A percentile compares a stretch with the other conserved stretches of the same genome.
These are phyloP conservation scores for Corylus heterophylla DNA, from an alignment of 306 rosid genomes.

Conservation along the genomic window DNA sequence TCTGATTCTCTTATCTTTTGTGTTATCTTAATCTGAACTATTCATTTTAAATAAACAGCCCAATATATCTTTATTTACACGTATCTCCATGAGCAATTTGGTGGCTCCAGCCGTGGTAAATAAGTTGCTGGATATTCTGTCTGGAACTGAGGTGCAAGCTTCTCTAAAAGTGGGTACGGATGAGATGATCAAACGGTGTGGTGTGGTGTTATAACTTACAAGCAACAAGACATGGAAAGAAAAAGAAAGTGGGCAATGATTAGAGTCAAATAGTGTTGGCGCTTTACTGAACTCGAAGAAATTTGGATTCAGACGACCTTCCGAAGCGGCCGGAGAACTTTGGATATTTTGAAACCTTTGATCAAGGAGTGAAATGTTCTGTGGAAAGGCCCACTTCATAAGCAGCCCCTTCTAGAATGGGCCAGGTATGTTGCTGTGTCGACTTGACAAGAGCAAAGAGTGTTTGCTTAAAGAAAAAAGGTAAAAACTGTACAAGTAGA, in stretches of 20 bases:
- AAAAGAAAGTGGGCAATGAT: background rate
- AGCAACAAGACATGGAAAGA: background rate
- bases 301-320: conserved; percentile 4
- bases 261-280: background rate
- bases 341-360: conserved; percentile 10
- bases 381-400: conserved; percentile 29
- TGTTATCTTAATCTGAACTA: too few species aligned
- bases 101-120: background rate
- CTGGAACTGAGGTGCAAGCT: background rate
- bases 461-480: background rate
- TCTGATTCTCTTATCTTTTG: too few species aligned
- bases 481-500: background rate
- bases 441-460: background rate
- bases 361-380: conserved; percentile 9
- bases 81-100: background rate
- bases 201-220: background rate
- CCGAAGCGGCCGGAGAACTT: background rate
- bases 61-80: background rate
- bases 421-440: background rate
- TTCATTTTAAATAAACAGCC: too few species aligned
- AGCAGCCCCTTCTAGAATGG: background rate
- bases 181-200: background rate
- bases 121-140: background rate
- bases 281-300: background rate
- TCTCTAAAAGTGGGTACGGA: background rate